Percentiles rank a stretch among this genome's conserved stretches.
Evolutionary conservation across 2,329 filamentous ascomycete genomes (phyloP).

Genomic region (Xenosphaeropsis pyriputrescens): DNA sequence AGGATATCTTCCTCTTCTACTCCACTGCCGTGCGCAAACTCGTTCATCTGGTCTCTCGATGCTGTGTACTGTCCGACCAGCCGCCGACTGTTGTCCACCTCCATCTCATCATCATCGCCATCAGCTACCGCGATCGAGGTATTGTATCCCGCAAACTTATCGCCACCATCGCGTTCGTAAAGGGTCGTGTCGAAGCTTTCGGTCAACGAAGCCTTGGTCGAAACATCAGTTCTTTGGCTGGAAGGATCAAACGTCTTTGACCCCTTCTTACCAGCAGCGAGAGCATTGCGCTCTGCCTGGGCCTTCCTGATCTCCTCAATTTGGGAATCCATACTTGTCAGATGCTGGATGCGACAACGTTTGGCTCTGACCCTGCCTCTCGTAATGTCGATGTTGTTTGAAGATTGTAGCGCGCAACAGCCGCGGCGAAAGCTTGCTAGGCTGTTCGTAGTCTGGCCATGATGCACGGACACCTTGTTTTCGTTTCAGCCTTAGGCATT

Average conservation of each 20-base stretch:
- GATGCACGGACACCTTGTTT: no score
- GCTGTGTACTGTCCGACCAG: conserved; percentile 95
- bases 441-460: no score
- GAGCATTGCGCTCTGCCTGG: conserved; percentile 84
- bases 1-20: conserved; percentile 89
- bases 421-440: no score
- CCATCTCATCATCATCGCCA: conserved; percentile 67
- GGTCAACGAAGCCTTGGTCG: conserved; percentile 81
- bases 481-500: no score
- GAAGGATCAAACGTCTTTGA: conserved; percentile 65
- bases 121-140: conserved; percentile 72
- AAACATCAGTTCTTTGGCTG: conserved; percentile 68
- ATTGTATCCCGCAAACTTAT: conserved; percentile 84
- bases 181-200: conserved; percentile 80
- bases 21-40: conserved; percentile 73
- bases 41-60: conserved; percentile 79
- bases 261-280: conserved; percentile 65
- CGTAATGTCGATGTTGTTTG: no score
- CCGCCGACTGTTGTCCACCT: conserved; percentile 55
- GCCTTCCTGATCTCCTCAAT: conserved; percentile 79
- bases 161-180: conserved; percentile 63
- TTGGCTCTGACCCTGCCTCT: no score
- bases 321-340: conserved; percentile 40
- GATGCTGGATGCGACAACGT: no score
- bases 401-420: no score